Conservation (phyloP, 2,329 filamentous ascomycete species). For the Aspergillus udagawae region DNA sequence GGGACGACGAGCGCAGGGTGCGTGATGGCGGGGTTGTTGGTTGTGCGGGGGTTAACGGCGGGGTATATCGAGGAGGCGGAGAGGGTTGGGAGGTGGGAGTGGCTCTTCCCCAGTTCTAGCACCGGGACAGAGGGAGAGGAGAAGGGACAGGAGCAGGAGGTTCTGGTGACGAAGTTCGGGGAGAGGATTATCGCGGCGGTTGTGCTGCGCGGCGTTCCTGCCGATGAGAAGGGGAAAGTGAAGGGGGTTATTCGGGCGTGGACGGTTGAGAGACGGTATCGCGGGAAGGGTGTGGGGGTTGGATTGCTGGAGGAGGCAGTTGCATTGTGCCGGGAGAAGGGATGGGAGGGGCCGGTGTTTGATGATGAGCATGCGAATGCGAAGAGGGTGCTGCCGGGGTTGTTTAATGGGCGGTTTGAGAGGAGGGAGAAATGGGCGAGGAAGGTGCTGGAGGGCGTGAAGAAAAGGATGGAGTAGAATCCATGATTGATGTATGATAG, state of each 20-base stretch:
- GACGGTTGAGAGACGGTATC: conserved; percentile 69
- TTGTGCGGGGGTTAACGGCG: conserved; percentile 56
- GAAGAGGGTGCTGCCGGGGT: conserved; percentile 55
- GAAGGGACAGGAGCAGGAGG: conserved; percentile 43
- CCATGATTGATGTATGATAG: neutral
- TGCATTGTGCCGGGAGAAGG: conserved; percentile 59
- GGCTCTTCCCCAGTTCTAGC: conserved; percentile 42
- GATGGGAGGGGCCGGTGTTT: conserved; percentile 67
- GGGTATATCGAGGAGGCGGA: conserved; percentile 64
- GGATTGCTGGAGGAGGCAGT: conserved; percentile 72
- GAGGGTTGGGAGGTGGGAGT: conserved; percentile 54
- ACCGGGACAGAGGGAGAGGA: conserved; percentile 7
- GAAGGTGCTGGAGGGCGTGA: conserved; percentile 25
- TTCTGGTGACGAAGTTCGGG: conserved; percentile 59
- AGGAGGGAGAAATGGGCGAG: conserved; percentile 55
- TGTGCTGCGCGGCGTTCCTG: conserved; percentile 46
- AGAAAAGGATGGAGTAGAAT: conserved; percentile 6
- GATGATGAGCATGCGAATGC: conserved; percentile 75
- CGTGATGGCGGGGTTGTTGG: conserved; percentile 60
- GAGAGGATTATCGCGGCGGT: conserved; percentile 66
- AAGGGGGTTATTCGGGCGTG: conserved; percentile 66
- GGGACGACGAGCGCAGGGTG: conserved; percentile 48
- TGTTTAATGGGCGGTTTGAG: conserved; percentile 61
- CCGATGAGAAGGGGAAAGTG: neutral
- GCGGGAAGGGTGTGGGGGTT: conserved; percentile 67